Percentiles rank a stretch among this genome's conserved stretches.
Conservation (phyloP, 1,284 basidiomycete genomes). For the Ustilago loliicola region DNA sequence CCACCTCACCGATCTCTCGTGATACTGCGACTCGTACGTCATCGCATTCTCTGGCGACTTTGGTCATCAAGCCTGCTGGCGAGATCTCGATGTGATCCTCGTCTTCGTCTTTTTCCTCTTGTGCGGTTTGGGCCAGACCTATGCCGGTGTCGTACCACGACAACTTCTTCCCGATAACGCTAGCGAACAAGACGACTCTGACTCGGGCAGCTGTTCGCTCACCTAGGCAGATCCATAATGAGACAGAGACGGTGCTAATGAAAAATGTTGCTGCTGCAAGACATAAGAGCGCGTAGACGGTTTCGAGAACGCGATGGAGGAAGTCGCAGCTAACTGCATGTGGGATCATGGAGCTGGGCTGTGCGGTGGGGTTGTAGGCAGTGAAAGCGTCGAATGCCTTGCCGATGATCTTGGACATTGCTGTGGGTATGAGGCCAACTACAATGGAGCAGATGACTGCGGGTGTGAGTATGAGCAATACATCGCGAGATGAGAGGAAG, state of each 20-base stretch:
- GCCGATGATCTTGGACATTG: conserved; percentile 92
- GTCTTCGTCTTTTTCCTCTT: conserved; percentile 50
- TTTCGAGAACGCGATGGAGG: conserved; percentile 74
- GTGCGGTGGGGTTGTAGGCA: conserved; percentile 73
- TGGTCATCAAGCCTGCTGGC: conserved; percentile 92
- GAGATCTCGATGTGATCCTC: conserved; percentile 33
- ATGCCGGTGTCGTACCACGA: conserved; percentile 70
- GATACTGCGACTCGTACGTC: conserved; percentile 88
- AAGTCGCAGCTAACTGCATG: conserved; percentile 76
- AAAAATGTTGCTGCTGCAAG: conserved; percentile 80
- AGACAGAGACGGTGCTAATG: conserved; percentile 81
- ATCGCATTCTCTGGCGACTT: conserved; percentile 93
- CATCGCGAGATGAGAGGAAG: conserved; percentile 48
- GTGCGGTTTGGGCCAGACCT: conserved; percentile 14
- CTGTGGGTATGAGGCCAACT: conserved; percentile 85
- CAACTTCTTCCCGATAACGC: conserved; percentile 81
- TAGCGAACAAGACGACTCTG: conserved; percentile 79
- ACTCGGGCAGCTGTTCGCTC: conserved; percentile 83
- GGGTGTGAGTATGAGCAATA: conserved; percentile 75
- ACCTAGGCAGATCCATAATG: conserved; percentile 88
- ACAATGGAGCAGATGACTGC: conserved; percentile 79
- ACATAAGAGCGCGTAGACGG: conserved; percentile 77
- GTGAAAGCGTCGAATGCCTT: conserved; percentile 85
- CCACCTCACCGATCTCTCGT: conserved; percentile 80
- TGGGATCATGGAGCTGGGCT: conserved; percentile 67